Evolutionary conservation across 1,139 yeast species (phyloP).

Genomic region (Sugiyamaella japonica): DNA sequence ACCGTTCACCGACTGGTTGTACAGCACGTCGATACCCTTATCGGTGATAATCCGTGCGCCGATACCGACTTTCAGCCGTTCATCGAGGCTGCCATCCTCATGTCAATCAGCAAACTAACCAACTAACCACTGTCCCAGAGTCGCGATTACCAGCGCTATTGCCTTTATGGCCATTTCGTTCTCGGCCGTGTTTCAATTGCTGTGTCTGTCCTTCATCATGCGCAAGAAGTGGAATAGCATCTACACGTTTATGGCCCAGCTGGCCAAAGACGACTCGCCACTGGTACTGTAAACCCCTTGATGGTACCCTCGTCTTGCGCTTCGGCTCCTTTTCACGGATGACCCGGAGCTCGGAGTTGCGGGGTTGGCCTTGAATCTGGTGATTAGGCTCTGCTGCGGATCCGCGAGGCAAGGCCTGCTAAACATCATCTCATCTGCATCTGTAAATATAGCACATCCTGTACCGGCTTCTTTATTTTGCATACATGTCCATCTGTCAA

Average conservation of each 20-base stretch:
- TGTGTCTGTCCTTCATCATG: slow-evolving; percentile 27
- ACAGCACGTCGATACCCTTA: neutral
- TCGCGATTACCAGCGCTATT: slow-evolving; percentile 10
- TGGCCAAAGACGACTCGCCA: slow-evolving; percentile 1
- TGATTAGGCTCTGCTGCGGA: too few relatives aligned
- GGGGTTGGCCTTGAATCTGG: neutral
- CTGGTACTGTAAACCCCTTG: neutral
- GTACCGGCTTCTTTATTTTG: neutral
- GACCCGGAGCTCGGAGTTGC: neutral
- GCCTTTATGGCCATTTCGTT: slow-evolving; percentile 24
- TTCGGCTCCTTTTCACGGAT: neutral
- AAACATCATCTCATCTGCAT: neutral
- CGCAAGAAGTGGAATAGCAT: slow-evolving; percentile 28
- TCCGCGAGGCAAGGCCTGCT: neutral
- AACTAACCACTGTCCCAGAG: slow-evolving; percentile 9
- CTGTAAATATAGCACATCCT: neutral
- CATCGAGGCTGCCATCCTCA: too few relatives aligned
- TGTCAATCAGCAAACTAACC: neutral
- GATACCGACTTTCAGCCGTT: neutral
- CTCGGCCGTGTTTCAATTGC: slow-evolving; percentile 29
- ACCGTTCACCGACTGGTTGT: neutral
- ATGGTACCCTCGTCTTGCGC: neutral
- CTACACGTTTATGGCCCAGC: slow-evolving; percentile 11
- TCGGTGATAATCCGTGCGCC: neutral
- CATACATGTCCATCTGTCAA: neutral